These are phyloP conservation scores for Lizonia empirigonia DNA, from an alignment of 2,329 filamentous ascomycete genomes.

Conservation along the genomic window DNA sequence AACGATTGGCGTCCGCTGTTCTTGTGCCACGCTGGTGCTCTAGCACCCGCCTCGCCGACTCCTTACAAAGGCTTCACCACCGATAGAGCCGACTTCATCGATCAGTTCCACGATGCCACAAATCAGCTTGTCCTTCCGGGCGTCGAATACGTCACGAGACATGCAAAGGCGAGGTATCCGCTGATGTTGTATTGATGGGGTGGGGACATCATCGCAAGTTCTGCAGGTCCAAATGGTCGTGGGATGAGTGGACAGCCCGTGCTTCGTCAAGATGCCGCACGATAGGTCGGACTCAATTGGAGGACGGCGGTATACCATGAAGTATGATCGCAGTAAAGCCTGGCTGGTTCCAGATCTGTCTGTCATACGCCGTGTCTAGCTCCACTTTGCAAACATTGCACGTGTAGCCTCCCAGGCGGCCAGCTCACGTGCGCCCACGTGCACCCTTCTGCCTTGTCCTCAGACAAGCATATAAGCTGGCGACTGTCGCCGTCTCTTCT, in stretches of 20 bases:
- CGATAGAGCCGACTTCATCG: neutral
- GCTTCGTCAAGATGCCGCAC: neutral
- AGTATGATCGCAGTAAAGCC: neutral
- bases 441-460: conserved; percentile 2
- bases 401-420: neutral
- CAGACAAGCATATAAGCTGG: neutral
- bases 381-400: neutral
- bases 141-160: neutral
- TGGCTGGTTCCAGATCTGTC: neutral
- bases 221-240: neutral
- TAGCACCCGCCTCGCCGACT: neutral
- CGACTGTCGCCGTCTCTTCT: too few species aligned
- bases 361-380: neutral
- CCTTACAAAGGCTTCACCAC: neutral
- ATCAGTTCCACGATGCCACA: neutral
- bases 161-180: neutral
- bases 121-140: neutral
- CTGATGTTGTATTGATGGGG: neutral
- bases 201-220: neutral
- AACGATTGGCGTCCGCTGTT: neutral
- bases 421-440: conserved; percentile 1
- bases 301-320: neutral
- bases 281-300: too few species aligned
- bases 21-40: neutral
- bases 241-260: neutral